Conservation (phyloP, 768 basidiomycete genomes). For the Rubroboletus satanas region DNA sequence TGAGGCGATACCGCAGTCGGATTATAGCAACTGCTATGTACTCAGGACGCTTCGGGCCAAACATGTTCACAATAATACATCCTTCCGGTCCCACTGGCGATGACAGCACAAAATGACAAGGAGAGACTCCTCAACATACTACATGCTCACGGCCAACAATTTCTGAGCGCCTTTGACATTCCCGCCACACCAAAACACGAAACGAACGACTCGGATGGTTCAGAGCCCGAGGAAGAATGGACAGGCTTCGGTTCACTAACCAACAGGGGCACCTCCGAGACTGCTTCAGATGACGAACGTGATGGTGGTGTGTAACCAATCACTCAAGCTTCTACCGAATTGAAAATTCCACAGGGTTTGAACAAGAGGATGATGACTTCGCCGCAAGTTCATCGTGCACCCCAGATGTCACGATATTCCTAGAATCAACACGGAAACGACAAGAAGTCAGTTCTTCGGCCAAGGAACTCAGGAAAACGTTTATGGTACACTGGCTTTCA, state of each 20-base stretch:
- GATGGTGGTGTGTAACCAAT: slow-evolving; percentile 16
- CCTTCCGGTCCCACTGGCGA: background rate
- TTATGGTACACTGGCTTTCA: slow-evolving; percentile 56
- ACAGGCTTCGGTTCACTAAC: slow-evolving; percentile 29
- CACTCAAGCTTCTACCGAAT: background rate
- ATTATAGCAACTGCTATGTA: background rate
- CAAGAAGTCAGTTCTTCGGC: slow-evolving; percentile 16
- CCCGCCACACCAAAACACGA: slow-evolving; percentile 19
- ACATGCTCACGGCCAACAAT: slow-evolving; percentile 45
- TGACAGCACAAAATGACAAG: slow-evolving; percentile 21
- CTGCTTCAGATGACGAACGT: slow-evolving; percentile 15
- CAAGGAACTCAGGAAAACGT: slow-evolving; percentile 56
- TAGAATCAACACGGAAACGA: slow-evolving; percentile 31
- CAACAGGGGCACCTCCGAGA: background rate
- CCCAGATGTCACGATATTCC: slow-evolving; percentile 58
- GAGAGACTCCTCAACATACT: slow-evolving; percentile 38
- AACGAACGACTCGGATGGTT: slow-evolving; percentile 6
- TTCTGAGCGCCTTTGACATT: slow-evolving; percentile 40
- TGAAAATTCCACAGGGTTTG: slow-evolving; percentile 29
- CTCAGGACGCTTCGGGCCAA: background rate
- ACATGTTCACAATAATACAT: slow-evolving; percentile 2
- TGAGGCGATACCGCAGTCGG: background rate
- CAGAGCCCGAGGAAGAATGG: slow-evolving; percentile 41
- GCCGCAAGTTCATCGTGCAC: slow-evolving; percentile 31
- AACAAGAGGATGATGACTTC: slow-evolving; percentile 46